A percentile compares a stretch with the other conserved stretches of the same genome.
Conservation (phyloP, 495 filamentous ascomycete genomes). For the Daldinia decipiens region DNA sequence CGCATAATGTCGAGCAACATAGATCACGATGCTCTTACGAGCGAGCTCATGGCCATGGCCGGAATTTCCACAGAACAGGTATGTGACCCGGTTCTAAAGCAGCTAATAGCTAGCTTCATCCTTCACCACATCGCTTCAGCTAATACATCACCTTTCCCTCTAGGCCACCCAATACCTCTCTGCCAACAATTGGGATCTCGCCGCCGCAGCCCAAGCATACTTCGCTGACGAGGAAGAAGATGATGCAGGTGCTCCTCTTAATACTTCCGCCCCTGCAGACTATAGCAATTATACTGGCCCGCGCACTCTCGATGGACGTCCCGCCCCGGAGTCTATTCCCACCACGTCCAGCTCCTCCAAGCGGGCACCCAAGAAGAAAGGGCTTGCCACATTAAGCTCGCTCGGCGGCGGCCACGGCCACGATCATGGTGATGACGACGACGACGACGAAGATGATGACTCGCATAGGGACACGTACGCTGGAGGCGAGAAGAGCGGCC, state of each 20-base stretch:
- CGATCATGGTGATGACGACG: constrained; percentile 64
- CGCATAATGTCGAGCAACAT: constrained; percentile 57
- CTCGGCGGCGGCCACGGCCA: constrained; percentile 55
- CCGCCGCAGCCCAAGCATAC: constrained; percentile 73
- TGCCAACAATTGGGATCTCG: constrained; percentile 75
- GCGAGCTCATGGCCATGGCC: constrained; percentile 78
- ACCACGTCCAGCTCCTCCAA: constrained; percentile 52
- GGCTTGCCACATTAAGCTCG: constrained; percentile 67
- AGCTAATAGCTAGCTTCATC: neutral
- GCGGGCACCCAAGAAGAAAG: constrained; percentile 58
- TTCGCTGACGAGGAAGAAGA: constrained; percentile 74
- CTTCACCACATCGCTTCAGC: neutral
- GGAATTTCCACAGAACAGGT: constrained; percentile 72
- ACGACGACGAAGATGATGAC: constrained; percentile 65
- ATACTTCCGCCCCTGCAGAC: neutral
- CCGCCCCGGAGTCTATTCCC: constrained; percentile 57
- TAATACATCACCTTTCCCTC: constrained; percentile 1
- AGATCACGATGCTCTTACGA: constrained; percentile 74
- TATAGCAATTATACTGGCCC: constrained; percentile 60
- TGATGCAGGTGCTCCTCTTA: constrained; percentile 51
- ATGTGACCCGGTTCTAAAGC: constrained; percentile 26
- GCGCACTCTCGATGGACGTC: constrained; percentile 65
- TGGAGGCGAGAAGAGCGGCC: constrained; percentile 94
- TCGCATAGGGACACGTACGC: constrained; percentile 86
- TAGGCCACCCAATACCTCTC: constrained; percentile 78